Base-by-base conservation (phyloP, 2,329 filamentous ascomycete species). In the Pseudopithomyces maydicus region DNA sequence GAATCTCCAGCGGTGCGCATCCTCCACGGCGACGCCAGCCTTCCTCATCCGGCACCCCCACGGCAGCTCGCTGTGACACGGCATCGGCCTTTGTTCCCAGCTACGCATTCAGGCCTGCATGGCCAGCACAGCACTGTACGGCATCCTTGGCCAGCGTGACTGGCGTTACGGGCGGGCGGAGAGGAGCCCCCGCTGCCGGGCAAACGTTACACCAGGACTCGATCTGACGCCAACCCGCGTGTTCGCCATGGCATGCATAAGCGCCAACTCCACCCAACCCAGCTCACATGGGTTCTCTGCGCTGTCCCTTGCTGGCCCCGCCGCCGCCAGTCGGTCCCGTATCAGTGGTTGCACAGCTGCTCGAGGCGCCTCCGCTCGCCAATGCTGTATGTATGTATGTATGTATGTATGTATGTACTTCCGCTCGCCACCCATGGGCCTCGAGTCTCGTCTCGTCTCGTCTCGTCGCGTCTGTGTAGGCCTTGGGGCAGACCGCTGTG, bases 341-440 rank as follows among this genome's bases (percentile, higher is more conserved):
- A 29, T 29, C 26, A 29, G 26, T 29, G 26, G 26, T 29, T 29
- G 26, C 26, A 29, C 26, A 8, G 8, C 26, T 29, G 26, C 26
- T 29, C 26, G 26, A 29, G 26, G 8, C 26, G 26, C 26, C 26
- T 29, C 8, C 26, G 26, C 26, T 29, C 26, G 26, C 26, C 26
- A 29, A 29, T 29, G 8, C 26, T 23, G 38, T 36, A 43, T 15
- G 20, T 41, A 48, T 29, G 41, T 35, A 47, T 67, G 66, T 70
- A 69, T 70, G 66, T 63, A 64, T 62, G 68, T 64, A 29, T 29
- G 26, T 29, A 29, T 29, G 26, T 29, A 29, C n/a, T n/a, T n/a
- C n/a, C n/a, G n/a, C n/a, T n/a, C n/a, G n/a, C n/a, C n/a, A n/a
- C n/a, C n/a, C n/a, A n/a, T n/a, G n/a, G n/a, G n/a, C n/a, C n/a